Base-by-base conservation (phyloP, 2,329 filamentous ascomycete genomes). In the Orbilia javanica region DNA sequence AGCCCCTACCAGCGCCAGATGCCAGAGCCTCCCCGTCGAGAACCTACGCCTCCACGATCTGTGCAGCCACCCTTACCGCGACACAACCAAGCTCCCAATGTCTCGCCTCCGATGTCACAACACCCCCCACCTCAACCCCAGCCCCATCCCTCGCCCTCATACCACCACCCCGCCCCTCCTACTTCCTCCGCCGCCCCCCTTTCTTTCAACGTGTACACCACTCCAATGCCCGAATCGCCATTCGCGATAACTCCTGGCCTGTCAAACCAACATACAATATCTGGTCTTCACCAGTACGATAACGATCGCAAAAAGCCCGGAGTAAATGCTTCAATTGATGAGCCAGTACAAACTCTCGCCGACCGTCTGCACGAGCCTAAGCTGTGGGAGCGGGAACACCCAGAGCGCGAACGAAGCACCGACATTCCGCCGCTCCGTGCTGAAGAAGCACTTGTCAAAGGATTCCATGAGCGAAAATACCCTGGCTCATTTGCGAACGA, bases 321-420 rank as follows among this genome's bases (percentile, higher is more conserved):
- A 20, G 50, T 27, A n/a, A 84, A 22, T 11, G 6, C 29, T 18
- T 80, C 82, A 22, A 87, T 89, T 42, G 88, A 89, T 36, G 85
- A 84, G 1, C 85, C 86, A 0, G 87, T 86, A 11, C 86, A 87
- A 2, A 86, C 86, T 0, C 86, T 87, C 1, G 29, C 25, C 13
- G 74, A 78, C 22, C 74, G 67, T 5, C 42, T 27, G 10, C 63
- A 72, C 11, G 74, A 78, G 0, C 27, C 44, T 20, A 78, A 78
- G 42, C 62, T 31, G 1, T 72, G 76, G 77, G 77, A 79, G 3
- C 68, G 68, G 18, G 75, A 79, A 10, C 64, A 50, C 18, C 60
- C 13, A 0, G 75, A 79, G 20, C 63, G 75, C 1, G 74, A 78
- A 42, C 67, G 74, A n/a, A 78, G 74, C n/a, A 72, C 67, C 20